Evolutionary conservation across 768 basidiomycete genomes (phyloP), one percentile per base, ranked within the genome.

Genomic region (Dacryopinax primogenitus): DNA sequence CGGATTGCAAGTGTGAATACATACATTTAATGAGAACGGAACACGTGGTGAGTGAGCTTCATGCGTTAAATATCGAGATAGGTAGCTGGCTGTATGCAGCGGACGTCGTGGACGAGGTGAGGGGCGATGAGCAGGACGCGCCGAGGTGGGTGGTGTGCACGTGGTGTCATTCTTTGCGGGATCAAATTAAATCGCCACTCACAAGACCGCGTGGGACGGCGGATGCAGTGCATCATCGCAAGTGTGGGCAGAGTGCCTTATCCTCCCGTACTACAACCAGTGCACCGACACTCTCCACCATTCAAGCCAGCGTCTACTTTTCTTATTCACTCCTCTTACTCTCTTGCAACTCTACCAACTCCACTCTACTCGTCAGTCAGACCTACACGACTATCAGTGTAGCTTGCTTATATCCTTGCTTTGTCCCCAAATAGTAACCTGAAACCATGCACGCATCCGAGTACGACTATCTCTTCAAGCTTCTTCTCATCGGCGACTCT

Each of bases 391-490:
- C 12, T n/a, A 39, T 39, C n/a, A n/a, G 37, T 11, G 12, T 21
- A 47, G 45, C 45, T 26, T 47, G 45, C 45, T 47, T 47, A 47
- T 47, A 12, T 47, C 13, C n/a, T n/a, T 39, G 12, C 13, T 47
- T 47, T 15, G 9, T 47, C 13, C 23, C 45, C 23, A 12, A 15
- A 23, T 47, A 47, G n/a, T 21, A 47, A 7, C 23, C 7, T 23
- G 9, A n/a, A 30, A 51, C 66, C 6, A 90, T 92, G 90, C 89
- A 92, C 74, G 89, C 90, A 74, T 87, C 86, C 80, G 90, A 92
- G 76, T 93, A 92, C 84, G 91, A 93, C 80, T 92, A 88, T 73
- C 90, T 93, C 75, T 92, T 93, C 83, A 93, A 92, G 80, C 88
- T 93, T 67, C 86, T 93, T 74, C 88, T 93, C 78, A 93, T 92